Evolutionary conservation across 202 grass and related monocot genomes (phyloP), one percentile per base, ranked within the genome.

Genomic region (Dendrocalamus latiflorus): DNA sequence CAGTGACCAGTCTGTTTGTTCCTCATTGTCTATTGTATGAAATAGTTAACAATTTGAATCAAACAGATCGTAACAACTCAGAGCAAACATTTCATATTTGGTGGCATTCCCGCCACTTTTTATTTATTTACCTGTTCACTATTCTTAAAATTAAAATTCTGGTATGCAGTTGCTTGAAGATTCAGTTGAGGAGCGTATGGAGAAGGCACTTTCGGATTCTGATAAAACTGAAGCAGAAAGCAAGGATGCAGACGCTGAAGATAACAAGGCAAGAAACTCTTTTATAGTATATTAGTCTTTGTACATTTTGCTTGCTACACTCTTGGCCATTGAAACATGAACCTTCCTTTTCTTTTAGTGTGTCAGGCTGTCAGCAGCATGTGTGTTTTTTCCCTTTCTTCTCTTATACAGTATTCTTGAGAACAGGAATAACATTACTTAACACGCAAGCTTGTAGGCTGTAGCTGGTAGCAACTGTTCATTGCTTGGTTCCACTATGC

Each of bases 131-230:
- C 70, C 12, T 72, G 48, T 57, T 37, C 12, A 54, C 8, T 61
- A 17, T 57, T 20, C 44, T 76, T 57, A 24, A 68, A 73, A 59
- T 36, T 80, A 49, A 83, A 85, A 42, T 84, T 34, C 34, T 72
- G 39, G 56, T 84, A 70, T 72, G 41, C 83, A 95, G 95, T 90
- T 95, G 85, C 95, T 98, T 87, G 93, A 98, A 91, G 95, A 98
- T 93, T 91, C 92, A 72, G 86, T 95, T 79, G 95, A 95, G 90
- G 95, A 93, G 70, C 80, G 87, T 25, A 85, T 91, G 86, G 95
- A 98, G 60, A 95, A 84, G 70, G 76, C 92, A 84, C 83, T 93
- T 76, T 86, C 85, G 83, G 95, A 98, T 76, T 93, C 90, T 62
- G 92, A 98, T 70, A 98, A 90, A 89, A 81, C 82, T 86, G 93